Percentiles rank a stretch among this genome's conserved stretches.
Conservation (phyloP, 371 early-diverging fungal species). For the Syncephalastrum sp. region DNA sequence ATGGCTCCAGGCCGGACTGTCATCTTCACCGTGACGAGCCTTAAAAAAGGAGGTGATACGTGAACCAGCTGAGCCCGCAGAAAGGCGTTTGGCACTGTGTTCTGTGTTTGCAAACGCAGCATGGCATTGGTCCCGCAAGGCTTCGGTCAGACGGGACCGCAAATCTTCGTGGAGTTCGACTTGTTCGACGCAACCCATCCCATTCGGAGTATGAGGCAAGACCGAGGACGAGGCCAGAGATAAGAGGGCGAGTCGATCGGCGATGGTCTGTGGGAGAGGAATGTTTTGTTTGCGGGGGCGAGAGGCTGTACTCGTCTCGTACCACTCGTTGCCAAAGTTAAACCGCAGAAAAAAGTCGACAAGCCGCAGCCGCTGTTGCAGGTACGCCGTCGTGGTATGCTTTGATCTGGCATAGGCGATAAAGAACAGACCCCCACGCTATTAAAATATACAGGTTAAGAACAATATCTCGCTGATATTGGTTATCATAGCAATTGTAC, state of each 20-base stretch:
- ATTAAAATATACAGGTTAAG: slow-evolving; percentile 1
- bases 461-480: neutral
- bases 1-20: slow-evolving; percentile 21
- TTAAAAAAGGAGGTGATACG: no score
- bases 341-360: slow-evolving; percentile 41
- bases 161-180: slow-evolving; percentile 44
- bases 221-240: no score
- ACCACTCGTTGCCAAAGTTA: slow-evolving; percentile 43
- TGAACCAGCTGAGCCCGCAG: no score
- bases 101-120: slow-evolving; percentile 8
- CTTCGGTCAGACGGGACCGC: slow-evolving; percentile 22
- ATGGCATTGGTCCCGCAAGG: slow-evolving; percentile 27
- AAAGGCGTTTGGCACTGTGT: neutral
- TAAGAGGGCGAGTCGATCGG: no score
- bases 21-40: no score
- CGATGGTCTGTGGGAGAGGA: no score
- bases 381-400: slow-evolving; percentile 21
- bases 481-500: slow-evolving; percentile 17
- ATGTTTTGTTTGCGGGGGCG: no score
- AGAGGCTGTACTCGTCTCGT: neutral
- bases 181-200: slow-evolving; percentile 35
- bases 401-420: slow-evolving; percentile 30
- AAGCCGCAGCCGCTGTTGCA: slow-evolving; percentile 35
- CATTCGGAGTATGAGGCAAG: slow-evolving; percentile 16
- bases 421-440: slow-evolving; percentile 33